These are phyloP conservation scores for Dalbergia cochinchinensis DNA, from an alignment of 306 rosid genomes.

Conservation along the genomic window DNA sequence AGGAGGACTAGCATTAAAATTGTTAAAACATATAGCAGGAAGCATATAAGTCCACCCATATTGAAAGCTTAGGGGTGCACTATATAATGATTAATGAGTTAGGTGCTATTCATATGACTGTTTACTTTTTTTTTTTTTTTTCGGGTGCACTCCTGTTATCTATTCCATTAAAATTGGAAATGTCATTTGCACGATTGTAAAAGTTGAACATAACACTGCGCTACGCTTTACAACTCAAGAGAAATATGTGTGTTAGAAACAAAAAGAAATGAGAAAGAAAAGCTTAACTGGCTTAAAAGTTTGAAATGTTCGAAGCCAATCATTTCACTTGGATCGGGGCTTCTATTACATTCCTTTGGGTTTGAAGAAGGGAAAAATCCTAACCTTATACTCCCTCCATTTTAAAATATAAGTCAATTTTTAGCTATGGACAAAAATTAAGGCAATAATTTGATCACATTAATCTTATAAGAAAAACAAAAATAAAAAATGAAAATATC, in stretches of 20 bases:
- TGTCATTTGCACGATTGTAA: neutral
- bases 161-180: neutral
- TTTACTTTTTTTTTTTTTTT: neutral
- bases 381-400: no score
- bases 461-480: no score
- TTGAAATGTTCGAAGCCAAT: conserved; percentile 5
- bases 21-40: no score
- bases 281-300: neutral
- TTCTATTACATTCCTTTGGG: neutral
- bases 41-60: no score
- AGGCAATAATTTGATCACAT: no score
- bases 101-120: neutral
- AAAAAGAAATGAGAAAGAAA: neutral
- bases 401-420: no score
- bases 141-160: neutral
- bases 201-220: neutral
- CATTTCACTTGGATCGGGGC: neutral
- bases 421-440: no score
- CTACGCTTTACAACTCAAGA: neutral
- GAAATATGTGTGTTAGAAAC: neutral
- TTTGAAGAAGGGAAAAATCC: no score
- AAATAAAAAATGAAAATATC: no score
- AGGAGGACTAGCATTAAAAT: no score
- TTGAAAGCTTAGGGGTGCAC: neutral
- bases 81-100: neutral